A percentile compares a stretch with the other conserved stretches of the same genome.
phyloP scores from a whole-genome alignment of 2,329 filamentous ascomycete species.

The Ophiognomonia clavigignenti-juglandacearum region DNA sequence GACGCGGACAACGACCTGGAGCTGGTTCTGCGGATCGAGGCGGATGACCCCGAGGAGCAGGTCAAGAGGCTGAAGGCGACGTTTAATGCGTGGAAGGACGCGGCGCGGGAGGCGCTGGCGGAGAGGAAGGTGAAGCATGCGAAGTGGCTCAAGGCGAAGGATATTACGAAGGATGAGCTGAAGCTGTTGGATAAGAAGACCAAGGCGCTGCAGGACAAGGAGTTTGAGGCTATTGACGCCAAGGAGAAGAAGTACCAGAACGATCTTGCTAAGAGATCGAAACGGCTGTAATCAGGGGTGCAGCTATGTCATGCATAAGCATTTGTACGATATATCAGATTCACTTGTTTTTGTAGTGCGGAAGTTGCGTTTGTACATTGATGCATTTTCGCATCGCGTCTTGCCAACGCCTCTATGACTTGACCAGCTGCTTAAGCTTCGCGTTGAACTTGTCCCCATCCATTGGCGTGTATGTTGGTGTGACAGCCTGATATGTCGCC shows the following conservation, averaged over 20 bases:
- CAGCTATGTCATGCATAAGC: too few relatives aligned
- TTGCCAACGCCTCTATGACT: not conserved
- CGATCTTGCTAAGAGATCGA: conserved; percentile 28
- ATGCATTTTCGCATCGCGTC: not conserved
- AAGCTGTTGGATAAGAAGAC: conserved; percentile 39
- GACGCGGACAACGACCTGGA: conserved; percentile 55
- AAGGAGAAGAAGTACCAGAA: conserved; percentile 45
- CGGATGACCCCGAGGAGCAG: conserved; percentile 44
- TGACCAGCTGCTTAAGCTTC: conserved; percentile 22
- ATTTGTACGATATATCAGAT: too few relatives aligned
- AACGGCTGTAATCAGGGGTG: conserved; percentile 4
- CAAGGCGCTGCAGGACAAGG: conserved; percentile 48
- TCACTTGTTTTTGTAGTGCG: too few relatives aligned
- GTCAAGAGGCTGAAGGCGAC: conserved; percentile 37
- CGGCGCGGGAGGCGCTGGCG: conserved; percentile 41
- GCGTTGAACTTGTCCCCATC: conserved; percentile 24
- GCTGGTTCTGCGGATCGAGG: conserved; percentile 49
- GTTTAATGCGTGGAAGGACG: conserved; percentile 46
- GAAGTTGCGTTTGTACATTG: conserved; percentile 13
- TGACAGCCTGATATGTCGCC: conserved; percentile 31
- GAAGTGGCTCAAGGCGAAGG: conserved; percentile 41
- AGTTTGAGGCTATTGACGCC: conserved; percentile 44
- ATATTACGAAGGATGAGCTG: conserved; percentile 39
- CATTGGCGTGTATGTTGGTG: conserved; percentile 25
- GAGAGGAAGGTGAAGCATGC: conserved; percentile 44